Evolutionary conservation across 805 yeast genomes (phyloP).

Genomic region (Wickerhamiella occidentalis): DNA sequence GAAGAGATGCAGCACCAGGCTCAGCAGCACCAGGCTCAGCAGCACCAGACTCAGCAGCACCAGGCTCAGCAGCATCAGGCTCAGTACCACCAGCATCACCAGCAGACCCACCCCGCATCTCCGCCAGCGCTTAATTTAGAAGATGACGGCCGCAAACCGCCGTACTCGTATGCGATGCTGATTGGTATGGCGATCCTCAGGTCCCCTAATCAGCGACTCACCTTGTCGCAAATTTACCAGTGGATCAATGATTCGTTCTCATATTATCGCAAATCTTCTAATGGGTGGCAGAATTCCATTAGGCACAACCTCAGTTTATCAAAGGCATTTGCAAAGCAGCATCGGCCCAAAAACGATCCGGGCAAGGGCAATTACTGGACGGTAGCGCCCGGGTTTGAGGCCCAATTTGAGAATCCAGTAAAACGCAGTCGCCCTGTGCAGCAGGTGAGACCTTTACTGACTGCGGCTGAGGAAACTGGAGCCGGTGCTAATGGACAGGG

Average conservation of each 20-base stretch:
- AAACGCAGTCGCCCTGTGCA: conserved; percentile 2
- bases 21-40: neutral
- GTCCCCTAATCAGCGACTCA: conserved; percentile 58
- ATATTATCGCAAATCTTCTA: conserved; percentile 71
- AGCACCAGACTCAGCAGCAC: neutral
- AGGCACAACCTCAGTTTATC: conserved; percentile 87
- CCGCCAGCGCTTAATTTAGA: conserved; percentile 20
- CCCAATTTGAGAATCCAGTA: conserved; percentile 52
- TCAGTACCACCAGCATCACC: neutral
- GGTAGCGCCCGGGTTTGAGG: conserved; percentile 70
- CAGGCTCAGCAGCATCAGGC: neutral
- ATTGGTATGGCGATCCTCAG: conserved; percentile 88
- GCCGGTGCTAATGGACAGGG: no score
- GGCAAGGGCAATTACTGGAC: conserved; percentile 82
- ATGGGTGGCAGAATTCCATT: conserved; percentile 96
- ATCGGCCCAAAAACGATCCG: conserved; percentile 55
- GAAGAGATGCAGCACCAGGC: neutral
- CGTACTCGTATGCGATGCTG: conserved; percentile 84
- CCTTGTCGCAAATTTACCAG: conserved; percentile 71
- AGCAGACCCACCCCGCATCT: neutral
- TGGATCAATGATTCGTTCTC: conserved; percentile 85
- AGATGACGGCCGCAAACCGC: conserved; percentile 68
- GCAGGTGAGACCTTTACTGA: neutral
- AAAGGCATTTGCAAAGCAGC: conserved; percentile 85
- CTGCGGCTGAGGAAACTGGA: no score